Conservation (phyloP, 306 rosid species). For the Citrullus mucosospermus region DNA sequence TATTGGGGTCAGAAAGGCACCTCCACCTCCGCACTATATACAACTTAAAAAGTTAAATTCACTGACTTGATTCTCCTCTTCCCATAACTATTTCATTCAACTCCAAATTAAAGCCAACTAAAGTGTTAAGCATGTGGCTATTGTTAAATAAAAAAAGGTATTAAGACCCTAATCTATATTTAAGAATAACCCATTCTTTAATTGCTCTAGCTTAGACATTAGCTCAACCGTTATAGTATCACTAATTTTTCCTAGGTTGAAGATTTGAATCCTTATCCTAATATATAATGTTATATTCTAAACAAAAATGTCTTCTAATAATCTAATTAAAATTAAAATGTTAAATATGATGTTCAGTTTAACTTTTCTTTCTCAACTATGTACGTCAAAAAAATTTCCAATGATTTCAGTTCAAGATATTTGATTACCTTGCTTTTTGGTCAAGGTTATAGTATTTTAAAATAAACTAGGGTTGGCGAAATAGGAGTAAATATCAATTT, state of each 20-base stretch:
- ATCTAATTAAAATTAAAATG: not conserved
- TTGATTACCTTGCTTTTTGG: too few species aligned
- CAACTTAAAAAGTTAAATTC: not conserved
- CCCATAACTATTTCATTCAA: slow-evolving; percentile 1
- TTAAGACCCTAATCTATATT: not conserved
- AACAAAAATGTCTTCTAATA: not conserved
- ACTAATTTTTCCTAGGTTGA: not conserved
- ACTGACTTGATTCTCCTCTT: not conserved
- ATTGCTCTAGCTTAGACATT: not conserved
- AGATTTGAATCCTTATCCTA: too few species aligned
- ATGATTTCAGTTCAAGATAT: too few species aligned
- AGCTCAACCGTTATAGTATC: not conserved
- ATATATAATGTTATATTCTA: not conserved
- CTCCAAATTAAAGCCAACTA: not conserved
- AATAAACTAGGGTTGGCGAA: too few species aligned
- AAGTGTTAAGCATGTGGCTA: not conserved
- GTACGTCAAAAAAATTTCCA: too few species aligned
- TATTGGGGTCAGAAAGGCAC: not conserved
- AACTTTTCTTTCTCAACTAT: too few species aligned
- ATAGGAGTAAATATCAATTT: too few species aligned
- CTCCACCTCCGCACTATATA: not conserved
- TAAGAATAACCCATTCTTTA: not conserved
- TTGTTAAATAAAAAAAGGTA: not conserved
- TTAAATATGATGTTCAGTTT: too few species aligned
- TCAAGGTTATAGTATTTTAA: too few species aligned